Conservation (phyloP, 2,329 filamentous ascomycete genomes). For the Fusarium nanum region DNA sequence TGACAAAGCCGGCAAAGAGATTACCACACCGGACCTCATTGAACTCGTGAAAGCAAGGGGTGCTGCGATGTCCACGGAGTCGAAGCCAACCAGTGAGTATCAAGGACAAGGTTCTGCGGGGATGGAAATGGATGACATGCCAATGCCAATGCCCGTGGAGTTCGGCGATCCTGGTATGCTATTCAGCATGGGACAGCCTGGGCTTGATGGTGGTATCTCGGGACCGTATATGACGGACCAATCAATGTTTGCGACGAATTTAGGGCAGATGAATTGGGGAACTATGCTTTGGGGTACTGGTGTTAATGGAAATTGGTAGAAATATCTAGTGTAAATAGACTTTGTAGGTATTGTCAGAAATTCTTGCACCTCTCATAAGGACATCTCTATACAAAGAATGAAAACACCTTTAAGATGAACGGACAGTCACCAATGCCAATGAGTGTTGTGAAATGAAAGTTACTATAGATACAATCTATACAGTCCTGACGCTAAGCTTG, state of each 20-base stretch:
- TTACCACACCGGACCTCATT: not conserved
- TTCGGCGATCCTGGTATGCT: not conserved
- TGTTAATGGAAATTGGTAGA: not conserved
- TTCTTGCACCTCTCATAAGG: too few relatives aligned
- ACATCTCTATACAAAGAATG: too few relatives aligned
- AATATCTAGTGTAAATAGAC: too few relatives aligned
- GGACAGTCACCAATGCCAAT: too few relatives aligned
- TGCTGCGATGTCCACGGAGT: not conserved
- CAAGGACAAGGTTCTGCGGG: fast-evolving
- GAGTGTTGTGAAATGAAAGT: not conserved
- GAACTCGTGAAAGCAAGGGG: not conserved
- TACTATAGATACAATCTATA: not conserved
- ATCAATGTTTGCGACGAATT: not conserved
- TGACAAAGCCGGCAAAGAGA: not conserved
- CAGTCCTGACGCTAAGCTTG: fast-evolving
- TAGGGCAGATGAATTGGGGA: not conserved
- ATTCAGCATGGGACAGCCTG: not conserved
- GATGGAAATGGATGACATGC: not conserved
- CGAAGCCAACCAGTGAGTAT: fast-evolving
- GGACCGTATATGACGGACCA: not conserved
- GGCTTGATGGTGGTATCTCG: fast-evolving
- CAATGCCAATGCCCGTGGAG: not conserved
- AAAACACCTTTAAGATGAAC: too few relatives aligned
- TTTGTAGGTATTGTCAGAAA: too few relatives aligned
- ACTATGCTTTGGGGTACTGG: not conserved